Evolutionary conservation across 2,329 filamentous ascomycete genomes (phyloP).

Genomic region (Cordyceps javanica): DNA sequence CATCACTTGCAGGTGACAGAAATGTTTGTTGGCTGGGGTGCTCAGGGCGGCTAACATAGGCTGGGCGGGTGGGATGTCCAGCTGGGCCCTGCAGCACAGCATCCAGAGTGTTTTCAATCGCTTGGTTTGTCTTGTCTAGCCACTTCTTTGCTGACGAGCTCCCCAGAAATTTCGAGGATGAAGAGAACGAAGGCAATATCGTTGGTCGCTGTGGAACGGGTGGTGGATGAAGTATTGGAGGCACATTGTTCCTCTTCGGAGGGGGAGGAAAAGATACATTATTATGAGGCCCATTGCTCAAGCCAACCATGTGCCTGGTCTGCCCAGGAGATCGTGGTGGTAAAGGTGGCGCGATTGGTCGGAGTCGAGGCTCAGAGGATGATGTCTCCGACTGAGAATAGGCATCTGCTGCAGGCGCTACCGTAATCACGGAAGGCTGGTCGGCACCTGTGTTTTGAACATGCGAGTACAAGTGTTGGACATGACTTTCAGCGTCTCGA

Average conservation of each 20-base stretch:
- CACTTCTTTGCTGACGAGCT: slow-evolving; percentile 29
- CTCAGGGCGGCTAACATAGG: slow-evolving; percentile 3
- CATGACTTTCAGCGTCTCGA: background rate
- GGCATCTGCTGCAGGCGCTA: background rate
- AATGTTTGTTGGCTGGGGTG: background rate
- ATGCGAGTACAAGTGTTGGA: background rate
- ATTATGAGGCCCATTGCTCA: background rate
- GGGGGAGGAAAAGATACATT: slow-evolving; percentile 1
- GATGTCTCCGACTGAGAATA: background rate
- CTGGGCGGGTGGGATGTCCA: background rate
- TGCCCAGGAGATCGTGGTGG: background rate
- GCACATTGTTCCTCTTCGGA: background rate
- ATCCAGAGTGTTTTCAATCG: slow-evolving; percentile 28
- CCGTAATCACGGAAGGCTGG: background rate
- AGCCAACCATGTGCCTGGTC: background rate
- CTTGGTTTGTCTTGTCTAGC: slow-evolving; percentile 29
- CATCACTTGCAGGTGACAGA: background rate
- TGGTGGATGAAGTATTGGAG: background rate
- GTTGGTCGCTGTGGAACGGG: slow-evolving; percentile 6
- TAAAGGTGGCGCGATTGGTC: background rate
- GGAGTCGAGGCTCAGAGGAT: background rate
- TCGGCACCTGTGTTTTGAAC: background rate
- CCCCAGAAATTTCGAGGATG: slow-evolving; percentile 23
- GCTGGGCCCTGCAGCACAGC: slow-evolving; percentile 21
- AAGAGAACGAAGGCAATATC: background rate